These are phyloP conservation scores for Fusarium liriodendri DNA, from an alignment of 2,329 filamentous ascomycete species.

Conservation along the genomic window DNA sequence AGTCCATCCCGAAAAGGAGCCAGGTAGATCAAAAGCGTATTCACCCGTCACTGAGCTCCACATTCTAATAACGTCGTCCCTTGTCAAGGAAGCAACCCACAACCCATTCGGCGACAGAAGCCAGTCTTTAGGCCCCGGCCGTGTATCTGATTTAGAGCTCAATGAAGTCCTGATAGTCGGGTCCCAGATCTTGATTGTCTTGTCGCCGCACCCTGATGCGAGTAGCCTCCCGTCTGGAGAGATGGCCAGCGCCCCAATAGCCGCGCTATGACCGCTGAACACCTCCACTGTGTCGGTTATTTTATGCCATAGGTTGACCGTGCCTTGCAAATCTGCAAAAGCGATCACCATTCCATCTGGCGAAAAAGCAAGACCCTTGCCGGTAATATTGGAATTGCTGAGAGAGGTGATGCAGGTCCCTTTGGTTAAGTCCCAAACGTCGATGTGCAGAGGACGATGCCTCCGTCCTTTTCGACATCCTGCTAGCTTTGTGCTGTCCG, in stretches of 20 bases:
- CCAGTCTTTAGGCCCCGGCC: rapidly evolving
- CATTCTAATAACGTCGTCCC: not conserved
- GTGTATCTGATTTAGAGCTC: not conserved
- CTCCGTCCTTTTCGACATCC: no score
- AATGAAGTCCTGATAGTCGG: not conserved
- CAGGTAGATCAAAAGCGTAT: no score
- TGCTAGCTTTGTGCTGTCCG: no score
- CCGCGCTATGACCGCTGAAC: not conserved
- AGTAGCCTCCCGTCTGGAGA: not conserved
- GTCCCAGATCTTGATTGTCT: not conserved
- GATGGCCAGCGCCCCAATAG: rapidly evolving
- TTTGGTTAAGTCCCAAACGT: not conserved
- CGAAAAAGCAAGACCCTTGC: not conserved
- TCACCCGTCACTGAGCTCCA: not conserved
- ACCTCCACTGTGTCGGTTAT: not conserved
- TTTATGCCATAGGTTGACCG: not conserved
- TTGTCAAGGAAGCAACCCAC: not conserved
- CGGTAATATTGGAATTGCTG: no score
- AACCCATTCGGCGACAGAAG: not conserved
- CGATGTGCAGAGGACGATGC: no score
- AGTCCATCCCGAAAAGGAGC: no score
- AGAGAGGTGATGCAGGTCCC: no score
- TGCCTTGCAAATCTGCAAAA: not conserved
- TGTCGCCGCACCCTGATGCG: not conserved
- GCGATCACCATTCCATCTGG: not conserved